phyloP scores from a whole-genome alignment of 495 filamentous ascomycete species.

The Talaromyces borbonicus region DNA sequence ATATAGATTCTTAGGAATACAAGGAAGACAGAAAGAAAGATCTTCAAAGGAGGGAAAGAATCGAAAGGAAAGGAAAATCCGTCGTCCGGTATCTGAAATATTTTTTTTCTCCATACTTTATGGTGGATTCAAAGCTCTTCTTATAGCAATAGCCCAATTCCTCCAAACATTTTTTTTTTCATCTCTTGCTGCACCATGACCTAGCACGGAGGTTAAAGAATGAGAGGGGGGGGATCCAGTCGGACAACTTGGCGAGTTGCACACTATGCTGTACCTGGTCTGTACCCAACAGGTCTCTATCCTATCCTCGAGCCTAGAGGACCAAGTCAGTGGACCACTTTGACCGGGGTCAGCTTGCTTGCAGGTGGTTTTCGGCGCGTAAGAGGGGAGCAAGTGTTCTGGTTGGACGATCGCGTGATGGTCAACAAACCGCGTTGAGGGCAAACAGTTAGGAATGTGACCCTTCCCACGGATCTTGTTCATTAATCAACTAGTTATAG shows the following conservation, averaged over 20 bases:
- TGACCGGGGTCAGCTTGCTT: neutral
- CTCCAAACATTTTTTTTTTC: too few relatives aligned
- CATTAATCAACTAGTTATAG: neutral
- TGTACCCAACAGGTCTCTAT: neutral
- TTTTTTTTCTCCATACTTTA: too few relatives aligned
- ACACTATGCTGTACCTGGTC: neutral
- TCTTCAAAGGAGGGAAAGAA: neutral
- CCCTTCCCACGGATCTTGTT: neutral
- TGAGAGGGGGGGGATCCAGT: neutral
- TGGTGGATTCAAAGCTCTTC: too few relatives aligned
- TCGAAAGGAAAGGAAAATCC: too few relatives aligned
- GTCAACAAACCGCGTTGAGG: neutral
- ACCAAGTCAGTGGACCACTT: neutral
- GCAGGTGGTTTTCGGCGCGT: neutral
- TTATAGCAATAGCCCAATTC: too few relatives aligned
- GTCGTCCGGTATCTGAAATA: too few relatives aligned
- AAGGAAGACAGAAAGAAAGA: neutral
- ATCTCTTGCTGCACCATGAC: constrained; percentile 1
- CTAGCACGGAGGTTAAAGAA: neutral
- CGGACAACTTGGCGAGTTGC: neutral
- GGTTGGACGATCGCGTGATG: constrained; percentile 7
- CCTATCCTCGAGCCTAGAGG: neutral
- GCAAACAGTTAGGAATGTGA: constrained; percentile 4
- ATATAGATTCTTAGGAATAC: neutral
- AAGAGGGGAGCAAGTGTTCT: constrained; percentile 4